These are phyloP conservation scores for Termitomyces sp. DNA, from an alignment of 768 basidiomycete genomes.

Conservation along the genomic window DNA sequence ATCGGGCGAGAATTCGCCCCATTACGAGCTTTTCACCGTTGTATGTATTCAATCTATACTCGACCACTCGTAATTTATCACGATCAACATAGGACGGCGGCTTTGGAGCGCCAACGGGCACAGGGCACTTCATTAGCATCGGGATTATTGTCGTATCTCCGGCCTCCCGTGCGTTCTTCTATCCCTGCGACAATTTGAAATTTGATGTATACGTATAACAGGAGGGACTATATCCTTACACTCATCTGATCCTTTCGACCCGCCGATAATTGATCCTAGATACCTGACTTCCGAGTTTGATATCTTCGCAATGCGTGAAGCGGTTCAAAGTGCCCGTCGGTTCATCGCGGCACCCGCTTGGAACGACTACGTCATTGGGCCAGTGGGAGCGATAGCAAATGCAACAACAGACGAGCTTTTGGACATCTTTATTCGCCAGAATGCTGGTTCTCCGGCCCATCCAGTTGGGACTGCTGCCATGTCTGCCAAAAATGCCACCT, in stretches of 20 bases:
- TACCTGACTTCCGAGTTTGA: conserved; percentile 22
- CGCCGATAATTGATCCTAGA: conserved; percentile 36
- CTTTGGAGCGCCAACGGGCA: not conserved
- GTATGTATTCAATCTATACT: not conserved
- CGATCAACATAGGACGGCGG: not conserved
- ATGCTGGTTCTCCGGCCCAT: not conserved
- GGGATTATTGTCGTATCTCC: conserved; percentile 3
- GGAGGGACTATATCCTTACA: conserved; percentile 20
- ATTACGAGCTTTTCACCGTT: not conserved
- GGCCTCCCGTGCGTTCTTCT: conserved; percentile 17
- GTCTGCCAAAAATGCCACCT: not conserved
- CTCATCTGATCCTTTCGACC: conserved; percentile 34
- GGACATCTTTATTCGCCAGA: conserved; percentile 5
- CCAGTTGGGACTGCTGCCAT: not conserved
- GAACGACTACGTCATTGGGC: conserved; percentile 8
- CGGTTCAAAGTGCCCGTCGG: conserved; percentile 11
- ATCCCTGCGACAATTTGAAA: not conserved
- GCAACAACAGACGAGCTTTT: conserved; percentile 6
- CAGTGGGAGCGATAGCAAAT: conserved; percentile 4
- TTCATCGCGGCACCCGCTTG: conserved; percentile 7
- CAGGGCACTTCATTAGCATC: not conserved
- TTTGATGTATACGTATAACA: not conserved
- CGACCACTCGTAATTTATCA: not conserved
- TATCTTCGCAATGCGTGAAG: conserved; percentile 17
- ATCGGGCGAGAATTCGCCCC: conserved; percentile 18